Evolutionary conservation across 768 basidiomycete species (phyloP).

Genomic region (Naganishia randhawae): DNA sequence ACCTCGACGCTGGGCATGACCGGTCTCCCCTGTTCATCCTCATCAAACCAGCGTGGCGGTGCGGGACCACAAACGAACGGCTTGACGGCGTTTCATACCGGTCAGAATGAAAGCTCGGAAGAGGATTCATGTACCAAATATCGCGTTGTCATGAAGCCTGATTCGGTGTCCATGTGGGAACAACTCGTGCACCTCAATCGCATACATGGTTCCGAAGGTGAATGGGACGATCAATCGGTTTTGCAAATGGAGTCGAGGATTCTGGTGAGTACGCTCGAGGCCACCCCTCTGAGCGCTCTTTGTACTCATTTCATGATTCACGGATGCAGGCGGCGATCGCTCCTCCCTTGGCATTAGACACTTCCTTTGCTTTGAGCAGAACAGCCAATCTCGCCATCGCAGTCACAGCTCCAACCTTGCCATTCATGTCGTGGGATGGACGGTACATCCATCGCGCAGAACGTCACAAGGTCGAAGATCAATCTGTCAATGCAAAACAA

Average conservation of each 20-base stretch:
- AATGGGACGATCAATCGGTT: constrained; percentile 49
- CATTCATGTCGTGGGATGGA: constrained; percentile 43
- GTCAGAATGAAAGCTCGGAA: constrained; percentile 9
- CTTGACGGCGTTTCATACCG: not conserved
- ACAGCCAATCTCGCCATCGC: constrained; percentile 46
- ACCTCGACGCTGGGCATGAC: constrained; percentile 8
- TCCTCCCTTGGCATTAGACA: constrained; percentile 49
- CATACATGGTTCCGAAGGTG: constrained; percentile 33
- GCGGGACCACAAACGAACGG: constrained; percentile 20
- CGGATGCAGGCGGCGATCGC: constrained; percentile 49
- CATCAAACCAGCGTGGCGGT: not conserved
- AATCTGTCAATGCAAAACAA: constrained; percentile 8
- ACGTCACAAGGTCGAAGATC: constrained; percentile 15
- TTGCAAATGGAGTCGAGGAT: constrained; percentile 52
- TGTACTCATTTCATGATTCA: not conserved
- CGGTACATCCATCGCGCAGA: constrained; percentile 26
- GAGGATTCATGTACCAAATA: constrained; percentile 27
- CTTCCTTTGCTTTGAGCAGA: constrained; percentile 47
- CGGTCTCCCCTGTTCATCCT: constrained; percentile 7
- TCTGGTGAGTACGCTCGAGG: constrained; percentile 42
- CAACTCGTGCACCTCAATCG: constrained; percentile 39
- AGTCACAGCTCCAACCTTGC: constrained; percentile 42
- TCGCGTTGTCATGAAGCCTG: constrained; percentile 46
- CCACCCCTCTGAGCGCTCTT: not conserved
- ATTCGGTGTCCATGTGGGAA: constrained; percentile 44